Conservation (phyloP, 139 green algal species). For the Chlorella sp. region DNA sequence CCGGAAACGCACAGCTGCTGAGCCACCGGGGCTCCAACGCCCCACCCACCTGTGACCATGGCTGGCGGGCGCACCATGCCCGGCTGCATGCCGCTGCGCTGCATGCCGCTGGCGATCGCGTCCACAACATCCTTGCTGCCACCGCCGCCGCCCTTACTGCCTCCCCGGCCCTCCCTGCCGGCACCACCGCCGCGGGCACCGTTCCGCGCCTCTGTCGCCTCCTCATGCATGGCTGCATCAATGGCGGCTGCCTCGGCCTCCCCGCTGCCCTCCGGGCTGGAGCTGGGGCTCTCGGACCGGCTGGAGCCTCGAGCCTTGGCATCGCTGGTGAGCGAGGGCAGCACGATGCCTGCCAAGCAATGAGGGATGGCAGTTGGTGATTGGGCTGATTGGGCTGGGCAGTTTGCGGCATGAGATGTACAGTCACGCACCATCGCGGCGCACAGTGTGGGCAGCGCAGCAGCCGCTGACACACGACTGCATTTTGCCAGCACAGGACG, state of each 20-base stretch:
- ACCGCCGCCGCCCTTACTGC: neutral
- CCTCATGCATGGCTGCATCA: neutral
- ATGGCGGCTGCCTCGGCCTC: neutral
- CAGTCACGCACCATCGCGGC: too few species aligned
- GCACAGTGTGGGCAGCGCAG: too few species aligned
- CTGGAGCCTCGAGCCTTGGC: neutral
- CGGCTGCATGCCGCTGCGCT: slow-evolving; percentile 14
- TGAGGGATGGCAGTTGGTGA: too few species aligned
- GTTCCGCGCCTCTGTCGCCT: neutral
- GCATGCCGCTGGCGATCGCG: slow-evolving; percentile 12
- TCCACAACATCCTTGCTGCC: slow-evolving; percentile 26
- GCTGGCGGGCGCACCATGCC: slow-evolving; percentile 70
- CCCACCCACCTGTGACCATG: slow-evolving; percentile 55
- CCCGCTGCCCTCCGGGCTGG: neutral
- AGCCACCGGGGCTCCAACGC: neutral
- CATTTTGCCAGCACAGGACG: too few species aligned
- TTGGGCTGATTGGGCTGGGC: too few species aligned
- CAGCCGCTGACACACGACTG: too few species aligned
- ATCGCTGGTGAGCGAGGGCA: slow-evolving; percentile 44
- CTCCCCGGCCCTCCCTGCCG: neutral
- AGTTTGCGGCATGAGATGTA: too few species aligned
- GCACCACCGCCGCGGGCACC: neutral
- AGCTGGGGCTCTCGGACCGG: neutral
- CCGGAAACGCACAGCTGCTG: too few species aligned
- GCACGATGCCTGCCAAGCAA: slow-evolving; percentile 73